Percentiles rank a stretch among this genome's conserved stretches.
Evolutionary conservation across 805 yeast species (phyloP).

Genomic region (Candida suzukii): DNA sequence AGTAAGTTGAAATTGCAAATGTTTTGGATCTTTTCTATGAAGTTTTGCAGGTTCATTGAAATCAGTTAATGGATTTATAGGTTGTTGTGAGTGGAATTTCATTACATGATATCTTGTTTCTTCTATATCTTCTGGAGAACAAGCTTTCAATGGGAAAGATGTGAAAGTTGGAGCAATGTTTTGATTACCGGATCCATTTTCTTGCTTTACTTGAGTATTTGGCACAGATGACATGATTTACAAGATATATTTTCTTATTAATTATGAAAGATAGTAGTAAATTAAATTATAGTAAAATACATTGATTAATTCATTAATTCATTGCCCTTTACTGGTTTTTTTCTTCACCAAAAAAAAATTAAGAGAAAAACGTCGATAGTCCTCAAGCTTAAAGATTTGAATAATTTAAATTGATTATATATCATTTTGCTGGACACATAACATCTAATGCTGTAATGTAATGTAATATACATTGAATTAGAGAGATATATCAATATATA

Average conservation of each 20-base stretch:
- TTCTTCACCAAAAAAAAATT: too few species aligned
- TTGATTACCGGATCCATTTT: not conserved
- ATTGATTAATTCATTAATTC: too few species aligned
- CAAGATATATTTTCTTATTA: not conserved
- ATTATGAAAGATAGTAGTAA: too few species aligned
- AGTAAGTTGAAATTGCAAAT: constrained; percentile 79
- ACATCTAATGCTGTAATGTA: too few species aligned
- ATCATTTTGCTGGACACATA: too few species aligned
- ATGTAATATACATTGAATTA: not conserved
- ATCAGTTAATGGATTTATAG: constrained; percentile 62
- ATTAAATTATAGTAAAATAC: too few species aligned
- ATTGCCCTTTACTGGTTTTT: too few species aligned
- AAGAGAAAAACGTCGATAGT: too few species aligned
- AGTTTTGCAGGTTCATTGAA: constrained; percentile 80
- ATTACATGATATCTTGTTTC: constrained; percentile 74
- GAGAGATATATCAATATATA: not conserved
- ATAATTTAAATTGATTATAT: too few species aligned
- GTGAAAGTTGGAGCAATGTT: constrained; percentile 23
- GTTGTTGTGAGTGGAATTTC: constrained; percentile 67
- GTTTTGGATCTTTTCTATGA: constrained; percentile 91
- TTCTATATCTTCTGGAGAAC: constrained; percentile 62
- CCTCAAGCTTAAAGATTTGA: too few species aligned
- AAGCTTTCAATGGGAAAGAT: constrained; percentile 60
- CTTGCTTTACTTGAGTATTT: not conserved
- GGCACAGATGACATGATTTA: not conserved